These are phyloP conservation scores for Metschnikowia kunwiensis DNA, from an alignment of 805 yeast species.

Conservation along the genomic window DNA sequence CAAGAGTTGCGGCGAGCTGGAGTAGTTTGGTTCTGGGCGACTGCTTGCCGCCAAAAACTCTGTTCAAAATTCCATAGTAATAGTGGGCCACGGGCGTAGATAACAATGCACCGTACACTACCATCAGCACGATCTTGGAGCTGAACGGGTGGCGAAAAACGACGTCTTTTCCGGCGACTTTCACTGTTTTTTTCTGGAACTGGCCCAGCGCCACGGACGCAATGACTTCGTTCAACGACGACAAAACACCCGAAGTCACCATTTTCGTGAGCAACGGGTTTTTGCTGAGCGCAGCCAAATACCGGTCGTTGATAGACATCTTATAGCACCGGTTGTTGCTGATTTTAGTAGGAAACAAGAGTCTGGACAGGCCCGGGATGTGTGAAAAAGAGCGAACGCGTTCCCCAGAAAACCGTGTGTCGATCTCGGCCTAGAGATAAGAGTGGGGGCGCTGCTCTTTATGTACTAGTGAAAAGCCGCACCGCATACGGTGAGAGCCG, in stretches of 20 bases:
- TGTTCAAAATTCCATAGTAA: slow-evolving; percentile 44
- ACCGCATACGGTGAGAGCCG: background rate
- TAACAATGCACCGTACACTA: slow-evolving; percentile 51
- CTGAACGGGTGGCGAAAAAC: slow-evolving; percentile 41
- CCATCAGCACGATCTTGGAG: slow-evolving; percentile 49
- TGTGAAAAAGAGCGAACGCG: too few relatives aligned
- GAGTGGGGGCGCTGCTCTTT: too few relatives aligned
- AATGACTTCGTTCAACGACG: slow-evolving; percentile 54
- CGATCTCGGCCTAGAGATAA: too few relatives aligned
- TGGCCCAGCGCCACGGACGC: slow-evolving; percentile 53
- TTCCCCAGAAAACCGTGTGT: too few relatives aligned
- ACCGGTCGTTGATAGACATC: slow-evolving; percentile 26
- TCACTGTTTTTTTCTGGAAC: slow-evolving; percentile 22
- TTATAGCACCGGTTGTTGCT: too few relatives aligned
- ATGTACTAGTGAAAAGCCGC: slow-evolving; percentile 1
- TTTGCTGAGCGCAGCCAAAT: slow-evolving; percentile 38
- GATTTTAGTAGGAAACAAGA: too few relatives aligned
- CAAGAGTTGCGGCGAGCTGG: slow-evolving; percentile 51
- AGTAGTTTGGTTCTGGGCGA: slow-evolving; percentile 37
- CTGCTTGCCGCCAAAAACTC: slow-evolving; percentile 43
- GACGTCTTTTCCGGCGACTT: slow-evolving; percentile 14
- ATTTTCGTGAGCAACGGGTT: slow-evolving; percentile 61
- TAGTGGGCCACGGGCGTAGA: slow-evolving; percentile 60
- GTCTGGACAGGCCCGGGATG: too few relatives aligned
- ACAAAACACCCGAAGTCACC: slow-evolving; percentile 53